A percentile compares a stretch with the other conserved stretches of the same genome.
These are phyloP conservation scores for Sphagnurus paluster DNA, from an alignment of 1,284 basidiomycete species.

Conservation along the genomic window DNA sequence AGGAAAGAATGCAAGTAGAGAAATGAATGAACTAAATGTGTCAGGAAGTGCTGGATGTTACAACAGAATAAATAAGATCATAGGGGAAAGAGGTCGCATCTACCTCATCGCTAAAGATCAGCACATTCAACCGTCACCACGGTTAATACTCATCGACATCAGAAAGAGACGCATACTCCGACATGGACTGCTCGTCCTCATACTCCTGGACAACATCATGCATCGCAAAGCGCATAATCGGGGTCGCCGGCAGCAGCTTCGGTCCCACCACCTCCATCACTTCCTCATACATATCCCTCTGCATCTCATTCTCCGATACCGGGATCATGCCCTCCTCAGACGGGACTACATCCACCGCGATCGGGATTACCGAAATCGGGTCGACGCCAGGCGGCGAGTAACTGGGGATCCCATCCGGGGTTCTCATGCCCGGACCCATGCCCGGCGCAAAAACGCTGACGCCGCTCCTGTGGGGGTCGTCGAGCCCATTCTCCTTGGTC, in stretches of 20 bases:
- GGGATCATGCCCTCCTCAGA: constrained; percentile 51
- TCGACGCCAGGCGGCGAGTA: constrained; percentile 26
- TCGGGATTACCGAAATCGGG: too few species aligned
- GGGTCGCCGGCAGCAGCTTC: constrained; percentile 69
- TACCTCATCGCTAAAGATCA: neutral
- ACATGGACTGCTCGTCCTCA: constrained; percentile 67
- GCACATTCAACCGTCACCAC: constrained; percentile 1
- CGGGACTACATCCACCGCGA: constrained; percentile 30
- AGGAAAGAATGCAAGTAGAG: too few species aligned
- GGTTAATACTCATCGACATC: constrained; percentile 70
- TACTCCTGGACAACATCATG: constrained; percentile 77
- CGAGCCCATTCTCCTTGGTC: constrained; percentile 42
- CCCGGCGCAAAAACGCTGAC: constrained; percentile 19
- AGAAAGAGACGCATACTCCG: constrained; percentile 70
- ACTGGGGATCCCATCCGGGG: constrained; percentile 9
- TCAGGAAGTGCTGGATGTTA: too few species aligned
- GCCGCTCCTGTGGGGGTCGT: constrained; percentile 18
- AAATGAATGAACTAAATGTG: too few species aligned
- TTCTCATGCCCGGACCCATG: constrained; percentile 16
- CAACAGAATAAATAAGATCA: neutral
- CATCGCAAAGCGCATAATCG: constrained; percentile 81
- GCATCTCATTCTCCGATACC: constrained; percentile 35
- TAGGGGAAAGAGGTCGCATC: neutral
- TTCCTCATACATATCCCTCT: constrained; percentile 37
- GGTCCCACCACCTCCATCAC: constrained; percentile 62